Evolutionary conservation across 169 alveolate species (phyloP).

Genomic region (Cryptosporidium tyzzeri): DNA sequence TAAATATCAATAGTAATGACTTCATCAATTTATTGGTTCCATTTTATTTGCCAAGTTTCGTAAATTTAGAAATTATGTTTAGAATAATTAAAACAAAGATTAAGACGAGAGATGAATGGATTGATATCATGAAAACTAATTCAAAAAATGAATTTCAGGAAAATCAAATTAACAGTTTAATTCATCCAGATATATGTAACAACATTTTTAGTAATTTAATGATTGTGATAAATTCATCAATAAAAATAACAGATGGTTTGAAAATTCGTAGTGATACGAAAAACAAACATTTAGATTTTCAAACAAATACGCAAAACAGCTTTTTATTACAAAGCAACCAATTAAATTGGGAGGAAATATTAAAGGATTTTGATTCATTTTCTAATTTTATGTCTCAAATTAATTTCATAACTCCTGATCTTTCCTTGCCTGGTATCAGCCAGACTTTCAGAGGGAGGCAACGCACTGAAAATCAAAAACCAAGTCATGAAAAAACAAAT

Average conservation of each 20-base stretch:
- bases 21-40: slow-evolving; percentile 39
- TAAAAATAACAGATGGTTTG: slow-evolving; percentile 20
- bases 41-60: slow-evolving; percentile 51
- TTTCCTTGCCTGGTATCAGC: slow-evolving; percentile 62
- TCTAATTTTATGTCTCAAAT: slow-evolving; percentile 52
- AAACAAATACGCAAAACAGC: background rate
- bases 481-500: background rate
- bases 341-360: slow-evolving; percentile 43
- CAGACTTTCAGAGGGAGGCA: slow-evolving; percentile 56
- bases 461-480: background rate
- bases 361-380: slow-evolving; percentile 49
- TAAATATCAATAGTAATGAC: slow-evolving; percentile 2
- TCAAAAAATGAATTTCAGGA: background rate
- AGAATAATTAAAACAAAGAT: slow-evolving; percentile 48
- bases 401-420: slow-evolving; percentile 9
- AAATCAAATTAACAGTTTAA: slow-evolving; percentile 8
- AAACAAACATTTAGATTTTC: background rate
- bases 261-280: background rate
- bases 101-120: slow-evolving; percentile 68
- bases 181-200: slow-evolving; percentile 58
- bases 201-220: slow-evolving; percentile 37
- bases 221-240: slow-evolving; percentile 41
- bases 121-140: background rate
- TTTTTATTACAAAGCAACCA: slow-evolving; percentile 18
- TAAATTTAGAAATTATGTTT: slow-evolving; percentile 20